A percentile compares a stretch with the other conserved stretches of the same genome.
These are phyloP conservation scores for Bromus sterilis DNA, from an alignment of 176 grass and related monocot species.

Conservation along the genomic window DNA sequence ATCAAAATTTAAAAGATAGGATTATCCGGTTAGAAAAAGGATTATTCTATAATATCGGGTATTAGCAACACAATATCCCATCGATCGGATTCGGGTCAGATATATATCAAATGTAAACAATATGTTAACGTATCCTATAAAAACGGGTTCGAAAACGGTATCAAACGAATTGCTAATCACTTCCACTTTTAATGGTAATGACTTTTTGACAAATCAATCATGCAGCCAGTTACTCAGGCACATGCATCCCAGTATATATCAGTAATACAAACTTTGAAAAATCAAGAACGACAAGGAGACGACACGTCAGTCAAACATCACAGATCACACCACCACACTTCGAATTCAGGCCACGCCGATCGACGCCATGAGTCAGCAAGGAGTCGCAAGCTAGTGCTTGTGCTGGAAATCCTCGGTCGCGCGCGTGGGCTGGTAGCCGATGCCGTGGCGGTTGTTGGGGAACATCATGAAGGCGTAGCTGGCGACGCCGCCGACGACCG, in stretches of 20 bases:
- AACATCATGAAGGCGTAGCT: constrained; percentile 60
- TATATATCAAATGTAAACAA: too few species aligned
- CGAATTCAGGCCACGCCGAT: background rate
- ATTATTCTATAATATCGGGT: too few species aligned
- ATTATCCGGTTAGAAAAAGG: too few species aligned
- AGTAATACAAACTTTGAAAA: background rate
- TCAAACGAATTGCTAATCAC: too few species aligned
- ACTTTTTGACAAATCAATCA: too few species aligned
- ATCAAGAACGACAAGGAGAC: background rate
- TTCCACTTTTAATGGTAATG: too few species aligned
- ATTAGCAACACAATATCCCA: too few species aligned
- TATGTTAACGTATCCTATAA: too few species aligned
- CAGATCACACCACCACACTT: background rate
- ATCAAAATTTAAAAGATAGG: too few species aligned
- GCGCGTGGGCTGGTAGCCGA: constrained; percentile 51
- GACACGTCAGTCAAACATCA: background rate
- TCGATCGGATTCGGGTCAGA: too few species aligned
- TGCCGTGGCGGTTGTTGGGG: constrained; percentile 61
- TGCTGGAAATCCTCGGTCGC: constrained; percentile 26
- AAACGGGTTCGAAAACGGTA: too few species aligned
- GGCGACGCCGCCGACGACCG: constrained; percentile 48
- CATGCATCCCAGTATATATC: background rate
- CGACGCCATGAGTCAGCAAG: background rate
- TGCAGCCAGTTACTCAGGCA: too few species aligned
- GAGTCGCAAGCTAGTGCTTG: constrained; percentile 12